Evolutionary conservation across 202 grass and related monocot species (phyloP), one percentile per base, ranked within the genome.

Genomic region (Brachypodium distachyon): DNA sequence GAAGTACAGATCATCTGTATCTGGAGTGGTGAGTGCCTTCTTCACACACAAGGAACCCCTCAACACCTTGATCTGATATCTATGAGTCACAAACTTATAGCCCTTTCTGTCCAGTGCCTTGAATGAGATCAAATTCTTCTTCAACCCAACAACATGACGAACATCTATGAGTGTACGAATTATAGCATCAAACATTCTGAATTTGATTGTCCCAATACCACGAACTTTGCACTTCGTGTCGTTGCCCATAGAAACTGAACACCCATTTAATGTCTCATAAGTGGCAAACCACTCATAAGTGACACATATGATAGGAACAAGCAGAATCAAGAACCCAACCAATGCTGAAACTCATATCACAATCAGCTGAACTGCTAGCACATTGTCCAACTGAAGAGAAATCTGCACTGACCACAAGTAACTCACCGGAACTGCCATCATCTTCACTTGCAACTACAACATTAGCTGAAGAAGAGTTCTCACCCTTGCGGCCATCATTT

Each of bases 51-150:
- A 56, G 38, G 40, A 39, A 12, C 69, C 3, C 13, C 9, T 57
- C 3, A 39, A 56, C 42, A 63, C 71, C 42, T 34, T 63, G 60
- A 12, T 76, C 6, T 40, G 12, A 77, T 50, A 68, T 26, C 10
- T 73, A 57, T 70, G 43, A 25, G 41, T 50, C 50, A 61, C 5
- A 32, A 61, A 82, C 41, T 40, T 37, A 11, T 44, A 83, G 11
- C 42, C 34, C 7, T 40, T 40, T 9, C 38, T 40, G 4, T 40
- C 38, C 7, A 40, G 38, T 40, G 38, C 38, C 38, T 40, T 34
- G 40, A 5, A 72, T 49, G 73, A 78, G 25, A 84, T 55, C 2
- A 79, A 44, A 65, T 79, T 79, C 33, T 64, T 79, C 8, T 59
- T 85, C 18, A 81, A 26, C 10, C 57, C 19, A 10, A 21, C 26